Evolutionary conservation across 495 filamentous ascomycete species (phyloP).

Genomic region (Penicillium turbatum): DNA sequence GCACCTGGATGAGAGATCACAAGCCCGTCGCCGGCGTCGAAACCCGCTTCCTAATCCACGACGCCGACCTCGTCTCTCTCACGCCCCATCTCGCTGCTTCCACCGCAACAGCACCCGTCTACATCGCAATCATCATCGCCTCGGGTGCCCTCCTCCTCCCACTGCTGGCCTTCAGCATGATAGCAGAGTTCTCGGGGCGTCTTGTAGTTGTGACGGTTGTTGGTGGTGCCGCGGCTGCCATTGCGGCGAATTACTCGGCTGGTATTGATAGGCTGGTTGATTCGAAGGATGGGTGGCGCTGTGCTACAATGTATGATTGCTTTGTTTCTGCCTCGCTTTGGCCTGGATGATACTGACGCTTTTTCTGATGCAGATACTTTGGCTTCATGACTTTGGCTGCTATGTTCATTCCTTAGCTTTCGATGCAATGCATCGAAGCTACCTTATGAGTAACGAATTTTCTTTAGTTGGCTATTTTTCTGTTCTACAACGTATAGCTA

Average conservation of each 20-base stretch:
- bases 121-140: constrained; percentile 49
- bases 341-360: constrained; percentile 9
- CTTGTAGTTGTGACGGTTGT: constrained; percentile 47
- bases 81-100: constrained; percentile 23
- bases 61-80: constrained; percentile 62
- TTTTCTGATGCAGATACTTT: constrained; percentile 36
- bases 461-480: not conserved
- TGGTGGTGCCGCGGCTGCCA: constrained; percentile 34
- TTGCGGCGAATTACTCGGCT: constrained; percentile 37
- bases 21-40: constrained; percentile 62
- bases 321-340: not conserved
- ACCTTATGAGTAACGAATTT: not conserved
- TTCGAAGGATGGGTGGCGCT: constrained; percentile 41
- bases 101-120: constrained; percentile 27
- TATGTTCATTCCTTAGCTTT: constrained; percentile 35
- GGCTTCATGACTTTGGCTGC: constrained; percentile 41
- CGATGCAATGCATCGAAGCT: not conserved
- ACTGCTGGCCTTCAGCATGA: constrained; percentile 54
- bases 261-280: constrained; percentile 35
- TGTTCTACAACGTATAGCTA: not conserved
- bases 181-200: constrained; percentile 49
- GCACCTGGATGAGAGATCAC: constrained; percentile 57
- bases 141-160: constrained; percentile 54
- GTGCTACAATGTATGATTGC: constrained; percentile 34
- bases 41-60: constrained; percentile 61